Conservation (phyloP, 2,329 filamentous ascomycete genomes). For the Drechslerella dactyloides region DNA sequence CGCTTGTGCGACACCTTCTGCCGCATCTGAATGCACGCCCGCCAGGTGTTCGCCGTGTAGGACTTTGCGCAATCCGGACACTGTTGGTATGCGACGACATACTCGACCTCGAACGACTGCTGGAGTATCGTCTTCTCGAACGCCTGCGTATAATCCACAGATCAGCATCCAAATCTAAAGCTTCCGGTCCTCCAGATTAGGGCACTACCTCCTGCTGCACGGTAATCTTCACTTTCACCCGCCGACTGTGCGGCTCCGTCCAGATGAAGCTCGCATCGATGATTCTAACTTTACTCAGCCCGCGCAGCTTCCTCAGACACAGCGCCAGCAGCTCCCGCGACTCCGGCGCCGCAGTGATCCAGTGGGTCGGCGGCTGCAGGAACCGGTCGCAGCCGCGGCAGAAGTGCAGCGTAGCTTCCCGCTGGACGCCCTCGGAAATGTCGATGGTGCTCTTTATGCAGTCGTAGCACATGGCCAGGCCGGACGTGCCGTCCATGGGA, state of each 20-base stretch:
- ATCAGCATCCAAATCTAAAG: not conserved
- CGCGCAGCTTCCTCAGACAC: conserved; percentile 85
- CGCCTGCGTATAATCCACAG: conserved; percentile 60
- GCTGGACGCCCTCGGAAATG: conserved; percentile 86
- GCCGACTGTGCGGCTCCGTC: conserved; percentile 94
- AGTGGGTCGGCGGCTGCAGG: conserved; percentile 83
- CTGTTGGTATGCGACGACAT: conserved; percentile 87
- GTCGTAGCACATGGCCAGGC: conserved; percentile 85
- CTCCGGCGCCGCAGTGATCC: conserved; percentile 83
- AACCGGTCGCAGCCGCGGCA: conserved; percentile 95
- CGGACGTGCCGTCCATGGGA: conserved; percentile 89
- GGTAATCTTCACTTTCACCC: conserved; percentile 93
- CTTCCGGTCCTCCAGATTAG: not conserved
- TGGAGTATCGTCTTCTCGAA: conserved; percentile 76
- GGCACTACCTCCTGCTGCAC: conserved; percentile 70
- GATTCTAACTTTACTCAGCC: conserved; percentile 86
- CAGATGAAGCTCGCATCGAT: conserved; percentile 96
- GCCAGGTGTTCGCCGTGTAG: conserved; percentile 95
- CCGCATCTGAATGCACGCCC: conserved; percentile 89
- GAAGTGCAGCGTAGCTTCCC: conserved; percentile 86
- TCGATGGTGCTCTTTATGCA: conserved; percentile 94
- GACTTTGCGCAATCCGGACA: conserved; percentile 95
- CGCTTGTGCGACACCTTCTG: conserved; percentile 98
- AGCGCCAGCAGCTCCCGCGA: conserved; percentile 90
- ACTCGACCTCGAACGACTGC: conserved; percentile 94